Percentiles rank a stretch among this genome's conserved stretches.
Evolutionary conservation across 371 early-diverging fungal genomes (phyloP).

Genomic region (Choanephora cucurbitarum): DNA sequence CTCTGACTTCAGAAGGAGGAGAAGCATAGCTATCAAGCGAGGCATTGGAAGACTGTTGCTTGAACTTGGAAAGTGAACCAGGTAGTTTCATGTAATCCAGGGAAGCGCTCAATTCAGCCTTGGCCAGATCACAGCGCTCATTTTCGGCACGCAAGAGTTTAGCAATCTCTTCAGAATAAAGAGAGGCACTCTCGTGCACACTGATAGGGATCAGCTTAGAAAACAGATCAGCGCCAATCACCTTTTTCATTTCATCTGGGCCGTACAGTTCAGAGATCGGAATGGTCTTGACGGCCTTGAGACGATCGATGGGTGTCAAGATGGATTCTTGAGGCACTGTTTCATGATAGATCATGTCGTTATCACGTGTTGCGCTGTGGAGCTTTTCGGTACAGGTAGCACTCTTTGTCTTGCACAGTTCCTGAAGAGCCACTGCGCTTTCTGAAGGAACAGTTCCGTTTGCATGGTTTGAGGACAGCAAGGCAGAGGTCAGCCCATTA

Average conservation of each 20-base stretch:
- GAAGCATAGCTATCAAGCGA: slow-evolving; percentile 57
- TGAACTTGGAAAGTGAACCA: slow-evolving; percentile 73
- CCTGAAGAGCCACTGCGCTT: slow-evolving; percentile 61
- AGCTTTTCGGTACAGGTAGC: slow-evolving; percentile 65
- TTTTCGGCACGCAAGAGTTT: slow-evolving; percentile 81
- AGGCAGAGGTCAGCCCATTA: slow-evolving; percentile 54
- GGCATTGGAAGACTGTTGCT: slow-evolving; percentile 43
- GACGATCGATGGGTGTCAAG: slow-evolving; percentile 80
- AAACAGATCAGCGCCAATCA: slow-evolving; percentile 88
- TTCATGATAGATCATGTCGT: slow-evolving; percentile 95
- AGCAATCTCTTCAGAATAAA: slow-evolving; percentile 96
- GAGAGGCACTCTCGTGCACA: slow-evolving; percentile 88
- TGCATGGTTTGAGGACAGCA: slow-evolving; percentile 48
- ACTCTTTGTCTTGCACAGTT: slow-evolving; percentile 61
- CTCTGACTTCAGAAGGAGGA: slow-evolving; percentile 63
- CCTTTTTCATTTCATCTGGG: slow-evolving; percentile 68
- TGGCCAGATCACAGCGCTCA: slow-evolving; percentile 77
- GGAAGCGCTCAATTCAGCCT: slow-evolving; percentile 84
- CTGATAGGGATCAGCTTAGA: slow-evolving; percentile 84
- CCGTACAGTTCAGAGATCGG: slow-evolving; percentile 77
- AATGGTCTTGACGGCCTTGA: slow-evolving; percentile 74
- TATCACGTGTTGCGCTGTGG: slow-evolving; percentile 73
- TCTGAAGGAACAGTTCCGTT: slow-evolving; percentile 56
- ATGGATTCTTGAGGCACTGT: slow-evolving; percentile 79
- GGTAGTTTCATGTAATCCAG: slow-evolving; percentile 88